A percentile compares a stretch with the other conserved stretches of the same genome.
Conservation (phyloP, 306 rosid species). For the Trichosanthes truncata region DNA sequence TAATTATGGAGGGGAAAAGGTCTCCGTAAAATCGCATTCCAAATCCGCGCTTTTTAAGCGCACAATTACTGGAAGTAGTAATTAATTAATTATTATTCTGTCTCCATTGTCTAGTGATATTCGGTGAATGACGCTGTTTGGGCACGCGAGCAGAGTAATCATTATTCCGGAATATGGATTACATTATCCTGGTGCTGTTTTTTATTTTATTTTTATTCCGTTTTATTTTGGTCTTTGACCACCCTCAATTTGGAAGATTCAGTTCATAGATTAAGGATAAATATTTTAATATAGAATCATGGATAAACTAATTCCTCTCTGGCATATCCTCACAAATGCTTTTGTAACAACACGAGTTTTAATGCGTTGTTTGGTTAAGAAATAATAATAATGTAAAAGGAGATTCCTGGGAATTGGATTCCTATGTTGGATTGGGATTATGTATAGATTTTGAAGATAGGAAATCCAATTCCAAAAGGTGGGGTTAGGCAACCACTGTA, state of each 20-base stretch:
- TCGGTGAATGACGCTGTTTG: neutral
- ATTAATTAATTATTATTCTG: neutral
- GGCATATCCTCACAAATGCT: neutral
- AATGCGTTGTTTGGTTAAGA: neutral
- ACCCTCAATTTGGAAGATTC: slow-evolving; percentile 7
- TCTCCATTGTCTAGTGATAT: neutral
- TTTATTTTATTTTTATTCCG: neutral
- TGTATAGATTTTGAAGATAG: neutral
- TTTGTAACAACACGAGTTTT: neutral
- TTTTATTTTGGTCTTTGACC: neutral
- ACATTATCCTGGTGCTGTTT: neutral
- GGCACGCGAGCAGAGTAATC: neutral
- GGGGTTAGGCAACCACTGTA: neutral
- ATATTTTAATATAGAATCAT: neutral
- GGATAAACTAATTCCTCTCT: slow-evolving; percentile 5
- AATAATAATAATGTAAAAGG: neutral
- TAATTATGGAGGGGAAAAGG: too few species aligned
- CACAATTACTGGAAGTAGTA: neutral
- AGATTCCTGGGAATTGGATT: slow-evolving; percentile 8
- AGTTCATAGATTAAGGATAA: neutral
- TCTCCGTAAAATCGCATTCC: neutral
- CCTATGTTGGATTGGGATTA: neutral
- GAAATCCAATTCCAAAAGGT: neutral
- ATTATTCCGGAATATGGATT: neutral
- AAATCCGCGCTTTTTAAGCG: neutral